Percentiles rank a stretch among this genome's conserved stretches.
phyloP scores from a whole-genome alignment of 768 basidiomycete species.

The Mycena venus region DNA sequence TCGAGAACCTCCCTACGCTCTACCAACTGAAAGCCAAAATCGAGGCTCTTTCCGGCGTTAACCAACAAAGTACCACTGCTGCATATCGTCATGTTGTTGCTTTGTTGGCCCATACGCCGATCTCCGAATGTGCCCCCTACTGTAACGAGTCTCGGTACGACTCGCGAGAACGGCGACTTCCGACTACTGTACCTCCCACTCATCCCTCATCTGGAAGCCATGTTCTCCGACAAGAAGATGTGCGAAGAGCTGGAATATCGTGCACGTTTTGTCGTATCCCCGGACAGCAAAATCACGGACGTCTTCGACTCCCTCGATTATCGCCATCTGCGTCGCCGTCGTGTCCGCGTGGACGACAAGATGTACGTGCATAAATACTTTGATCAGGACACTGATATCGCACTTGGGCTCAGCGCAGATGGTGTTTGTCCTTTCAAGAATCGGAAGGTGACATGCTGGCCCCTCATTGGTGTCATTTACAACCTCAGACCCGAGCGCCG shows the following conservation, averaged over 20 bases:
- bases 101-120: constrained; percentile 45
- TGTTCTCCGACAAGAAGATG: constrained; percentile 34
- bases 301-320: constrained; percentile 51
- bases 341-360: constrained; percentile 42
- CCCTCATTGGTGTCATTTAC: constrained; percentile 53
- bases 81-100: no score
- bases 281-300: constrained; percentile 39
- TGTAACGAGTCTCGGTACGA: constrained; percentile 48
- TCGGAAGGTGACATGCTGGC: constrained; percentile 34
- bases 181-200: constrained; percentile 56
- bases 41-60: no score
- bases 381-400: constrained; percentile 49
- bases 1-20: no score
- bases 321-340: constrained; percentile 27
- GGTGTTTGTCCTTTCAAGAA: no score
- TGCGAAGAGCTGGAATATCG: constrained; percentile 47
- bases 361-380: constrained; percentile 45
- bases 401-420: constrained; percentile 54
- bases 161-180: constrained; percentile 40
- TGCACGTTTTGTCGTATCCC: constrained; percentile 8
- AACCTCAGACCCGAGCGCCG: constrained; percentile 54
- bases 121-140: constrained; percentile 48
- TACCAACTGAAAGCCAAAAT: no score
- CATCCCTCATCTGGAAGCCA: constrained; percentile 49
- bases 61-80: no score